phyloP scores from a whole-genome alignment of 1,284 basidiomycete species.

The Fomitopsis palustris region DNA sequence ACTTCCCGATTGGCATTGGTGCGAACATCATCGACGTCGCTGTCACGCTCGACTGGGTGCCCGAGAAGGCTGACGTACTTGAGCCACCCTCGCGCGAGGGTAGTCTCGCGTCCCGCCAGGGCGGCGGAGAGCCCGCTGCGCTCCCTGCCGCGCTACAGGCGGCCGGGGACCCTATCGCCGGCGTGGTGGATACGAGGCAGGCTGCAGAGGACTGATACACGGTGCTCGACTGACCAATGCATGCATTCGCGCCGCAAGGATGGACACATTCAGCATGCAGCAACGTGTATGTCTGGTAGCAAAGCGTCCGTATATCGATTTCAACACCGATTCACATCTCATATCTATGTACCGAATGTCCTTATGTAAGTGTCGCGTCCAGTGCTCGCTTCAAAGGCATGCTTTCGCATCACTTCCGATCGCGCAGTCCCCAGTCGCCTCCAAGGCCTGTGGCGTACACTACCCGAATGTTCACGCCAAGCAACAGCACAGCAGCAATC shows the following conservation, averaged over 20 bases:
- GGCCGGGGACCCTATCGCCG: conserved; percentile 11
- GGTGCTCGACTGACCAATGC: no score
- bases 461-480: conserved; percentile 33
- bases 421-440: conserved; percentile 11
- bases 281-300: no score
- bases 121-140: conserved; percentile 20
- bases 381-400: no score
- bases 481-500: conserved; percentile 29
- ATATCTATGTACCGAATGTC: no score
- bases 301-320: no score
- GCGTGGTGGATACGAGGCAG: conserved; percentile 17
- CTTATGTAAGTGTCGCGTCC: no score
- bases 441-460: conserved; percentile 35
- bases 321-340: no score
- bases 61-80: conserved; percentile 18
- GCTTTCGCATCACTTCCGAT: neutral
- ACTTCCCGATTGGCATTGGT: conserved; percentile 75
- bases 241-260: no score
- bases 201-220: conserved; percentile 22
- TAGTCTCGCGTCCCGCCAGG: conserved; percentile 18
- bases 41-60: conserved; percentile 36
- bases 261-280: no score
- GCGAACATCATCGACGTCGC: conserved; percentile 61
- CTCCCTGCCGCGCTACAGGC: conserved; percentile 17
- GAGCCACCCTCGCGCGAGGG: conserved; percentile 17